Evolutionary conservation across 257 asterid species (phyloP), one percentile per base, ranked within the genome.

Genomic region (Primulina eburnea): DNA sequence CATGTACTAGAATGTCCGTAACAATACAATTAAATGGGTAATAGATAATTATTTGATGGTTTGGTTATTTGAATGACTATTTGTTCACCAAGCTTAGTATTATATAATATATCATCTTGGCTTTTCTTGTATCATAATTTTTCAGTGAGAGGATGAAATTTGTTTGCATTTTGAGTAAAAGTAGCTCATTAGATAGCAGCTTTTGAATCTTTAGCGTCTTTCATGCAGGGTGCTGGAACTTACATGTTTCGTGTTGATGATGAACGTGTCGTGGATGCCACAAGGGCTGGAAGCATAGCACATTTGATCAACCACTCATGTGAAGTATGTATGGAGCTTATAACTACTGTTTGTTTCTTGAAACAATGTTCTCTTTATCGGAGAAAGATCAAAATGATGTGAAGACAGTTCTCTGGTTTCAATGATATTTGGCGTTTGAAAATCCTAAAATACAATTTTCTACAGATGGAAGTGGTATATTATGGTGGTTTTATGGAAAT

Each of bases 261-360:
- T 73, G 85, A 85, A 61, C 93, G 92, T 69, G 99, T 94, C 32
- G 83, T 91, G 70, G 99, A 94, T 80, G 99, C 99, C 72, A 94
- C 99, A 80, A 86, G 88, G 77, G 96, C 96, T 0, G 99, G 99
- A 73, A 88, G 99, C 83, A 94, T 91, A 43, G 99, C 98, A 28
- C 97, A 94, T 76, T 80, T 94, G 89, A 91, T 94, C 70, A 94
- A 94, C 80, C 99, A 94, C 82, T 89, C 99, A 21, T 94, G 99
- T 64, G 99, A 94, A 60, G 99, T 94, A 89, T 67, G 97, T 75
- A 35, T 74, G 20, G 50, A 35, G 16, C 24, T 5, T 43, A 29
- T 32, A 69, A 64, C 32, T 63, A 9, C 8, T 69, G 35, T 55
- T 64, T 66, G 61, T 64, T 69, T 20, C 62, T 77, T 33, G 75